phyloP scores from a whole-genome alignment of 2,329 filamentous ascomycete species.

The Verticillium tricorpus region DNA sequence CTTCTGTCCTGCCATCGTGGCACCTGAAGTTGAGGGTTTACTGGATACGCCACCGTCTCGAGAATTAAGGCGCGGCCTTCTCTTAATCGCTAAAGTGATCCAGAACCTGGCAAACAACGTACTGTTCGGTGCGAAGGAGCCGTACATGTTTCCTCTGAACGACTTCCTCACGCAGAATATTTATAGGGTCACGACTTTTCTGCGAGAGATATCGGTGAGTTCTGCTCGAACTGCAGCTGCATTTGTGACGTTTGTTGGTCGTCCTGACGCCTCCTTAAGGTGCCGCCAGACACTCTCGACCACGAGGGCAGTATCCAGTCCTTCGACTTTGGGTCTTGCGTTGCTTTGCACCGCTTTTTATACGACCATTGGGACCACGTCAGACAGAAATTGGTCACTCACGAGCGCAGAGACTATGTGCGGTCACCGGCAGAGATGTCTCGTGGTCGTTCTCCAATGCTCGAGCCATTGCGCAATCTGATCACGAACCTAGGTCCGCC shows the following conservation, averaged over 20 bases:
- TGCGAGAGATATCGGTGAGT: conserved; percentile 62
- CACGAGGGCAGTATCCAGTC: conserved; percentile 38
- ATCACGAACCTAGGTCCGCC: conserved; percentile 65
- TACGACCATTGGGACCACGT: conserved; percentile 71
- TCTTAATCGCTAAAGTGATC: conserved; percentile 67
- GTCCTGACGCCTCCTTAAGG: conserved; percentile 21
- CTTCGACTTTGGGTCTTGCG: conserved; percentile 68
- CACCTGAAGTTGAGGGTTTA: conserved; percentile 64
- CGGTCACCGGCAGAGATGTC: conserved; percentile 49
- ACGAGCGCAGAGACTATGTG: conserved; percentile 53
- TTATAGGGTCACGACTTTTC: conserved; percentile 61
- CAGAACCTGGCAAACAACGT: conserved; percentile 71
- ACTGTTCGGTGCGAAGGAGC: conserved; percentile 66
- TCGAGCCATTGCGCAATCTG: conserved; percentile 56
- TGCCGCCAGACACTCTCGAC: conserved; percentile 44
- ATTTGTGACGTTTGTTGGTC: background rate
- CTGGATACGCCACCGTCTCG: conserved; percentile 58
- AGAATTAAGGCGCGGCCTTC: conserved; percentile 63
- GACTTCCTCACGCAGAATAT: conserved; percentile 66
- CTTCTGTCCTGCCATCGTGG: conserved; percentile 69
- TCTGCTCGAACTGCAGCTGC: conserved; percentile 7
- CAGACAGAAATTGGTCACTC: conserved; percentile 56
- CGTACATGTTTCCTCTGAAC: conserved; percentile 68
- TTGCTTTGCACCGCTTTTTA: conserved; percentile 62
- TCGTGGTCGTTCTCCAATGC: conserved; percentile 49